phyloP scores from a whole-genome alignment of 176 grass and related monocot genomes.

The Cenchrus purpureus region DNA sequence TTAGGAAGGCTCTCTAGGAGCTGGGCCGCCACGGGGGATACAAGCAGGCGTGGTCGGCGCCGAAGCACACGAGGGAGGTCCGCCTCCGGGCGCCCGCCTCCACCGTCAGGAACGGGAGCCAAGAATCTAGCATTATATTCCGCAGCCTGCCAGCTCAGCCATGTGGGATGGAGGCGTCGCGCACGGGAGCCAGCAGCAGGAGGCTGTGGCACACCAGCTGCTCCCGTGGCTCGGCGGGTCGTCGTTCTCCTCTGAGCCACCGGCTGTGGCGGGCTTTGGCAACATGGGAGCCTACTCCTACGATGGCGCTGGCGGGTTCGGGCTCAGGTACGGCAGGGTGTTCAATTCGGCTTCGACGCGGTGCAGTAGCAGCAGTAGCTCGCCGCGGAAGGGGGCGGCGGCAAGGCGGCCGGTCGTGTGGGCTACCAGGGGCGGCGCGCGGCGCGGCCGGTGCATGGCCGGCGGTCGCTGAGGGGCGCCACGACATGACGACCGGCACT shows the following conservation, averaged over 20 bases:
- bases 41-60: too few species aligned
- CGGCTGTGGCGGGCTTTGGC: conserved; percentile 13
- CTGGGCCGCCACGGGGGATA: too few species aligned
- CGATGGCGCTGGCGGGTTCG: conserved; percentile 34
- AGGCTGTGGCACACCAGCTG: conserved; percentile 39
- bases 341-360: conserved; percentile 56
- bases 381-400: conserved; percentile 37
- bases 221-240: conserved; percentile 57
- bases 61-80: too few species aligned
- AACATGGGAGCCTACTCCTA: conserved; percentile 37
- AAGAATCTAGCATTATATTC: too few species aligned
- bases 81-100: too few species aligned
- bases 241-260: conserved; percentile 44
- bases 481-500: too few species aligned
- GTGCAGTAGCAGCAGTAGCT: conserved; percentile 30
- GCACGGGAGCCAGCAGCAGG: conserved; percentile 56
- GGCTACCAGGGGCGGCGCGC: conserved; percentile 68
- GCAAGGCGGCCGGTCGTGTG: conserved; percentile 41
- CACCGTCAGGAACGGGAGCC: too few species aligned
- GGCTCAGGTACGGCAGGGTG: conserved; percentile 45
- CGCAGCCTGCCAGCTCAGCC: neutral
- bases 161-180: conserved; percentile 76
- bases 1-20: too few species aligned
- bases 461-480: too few species aligned
- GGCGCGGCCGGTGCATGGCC: neutral